Percentiles rank a stretch among this genome's conserved stretches.
Conservation (phyloP, 495 filamentous ascomycete genomes). For the Neurospora sp. region DNA sequence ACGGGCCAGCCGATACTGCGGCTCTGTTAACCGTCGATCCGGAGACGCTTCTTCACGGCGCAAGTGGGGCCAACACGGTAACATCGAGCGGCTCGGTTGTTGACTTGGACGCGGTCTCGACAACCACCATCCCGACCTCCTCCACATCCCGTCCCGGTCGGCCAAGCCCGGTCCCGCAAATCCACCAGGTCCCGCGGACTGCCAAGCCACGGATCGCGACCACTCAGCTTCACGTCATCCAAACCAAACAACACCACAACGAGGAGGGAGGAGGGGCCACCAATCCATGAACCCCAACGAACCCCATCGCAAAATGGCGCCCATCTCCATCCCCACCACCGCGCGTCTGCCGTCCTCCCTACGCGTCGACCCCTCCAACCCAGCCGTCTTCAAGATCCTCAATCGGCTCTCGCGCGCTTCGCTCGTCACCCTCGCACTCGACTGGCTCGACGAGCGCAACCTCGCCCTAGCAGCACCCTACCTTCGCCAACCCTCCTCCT, state of each 20-base stretch:
- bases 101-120: background rate
- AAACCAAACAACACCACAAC: background rate
- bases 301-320: slow-evolving; percentile 22
- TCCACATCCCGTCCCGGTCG: background rate
- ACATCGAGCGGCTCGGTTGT: background rate
- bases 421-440: slow-evolving; percentile 55
- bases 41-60: background rate
- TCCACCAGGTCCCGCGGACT: background rate
- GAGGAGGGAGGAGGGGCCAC: background rate
- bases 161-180: background rate
- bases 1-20: background rate
- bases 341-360: slow-evolving; percentile 39
- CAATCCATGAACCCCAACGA: background rate
- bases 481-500: slow-evolving; percentile 18
- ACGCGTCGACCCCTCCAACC: slow-evolving; percentile 53
- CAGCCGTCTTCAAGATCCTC: slow-evolving; percentile 54
- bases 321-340: slow-evolving; percentile 35
- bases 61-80: background rate
- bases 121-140: background rate
- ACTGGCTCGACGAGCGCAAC: slow-evolving; percentile 63
- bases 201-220: background rate
- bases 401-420: slow-evolving; percentile 58
- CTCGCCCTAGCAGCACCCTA: slow-evolving; percentile 46
- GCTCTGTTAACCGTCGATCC: background rate
- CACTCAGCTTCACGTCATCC: background rate